These are phyloP conservation scores for Macaranga tanarius DNA, from an alignment of 441 rosid genomes.

Conservation along the genomic window DNA sequence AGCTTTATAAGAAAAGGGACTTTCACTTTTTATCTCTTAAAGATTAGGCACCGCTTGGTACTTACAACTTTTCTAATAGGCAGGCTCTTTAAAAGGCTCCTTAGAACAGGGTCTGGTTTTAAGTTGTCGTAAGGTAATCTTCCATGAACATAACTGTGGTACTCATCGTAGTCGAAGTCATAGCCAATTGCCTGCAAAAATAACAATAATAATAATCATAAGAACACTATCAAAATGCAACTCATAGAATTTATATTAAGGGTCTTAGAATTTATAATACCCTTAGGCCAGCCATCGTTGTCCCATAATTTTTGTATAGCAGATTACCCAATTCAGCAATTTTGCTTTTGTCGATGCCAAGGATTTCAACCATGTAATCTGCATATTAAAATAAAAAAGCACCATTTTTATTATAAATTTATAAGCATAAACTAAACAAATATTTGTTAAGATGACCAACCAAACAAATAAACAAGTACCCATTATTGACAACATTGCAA, in stretches of 20 bases:
- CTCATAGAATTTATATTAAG: conserved; percentile 5
- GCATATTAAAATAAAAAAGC: conserved; percentile 4
- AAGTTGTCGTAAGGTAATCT: conserved; percentile 78
- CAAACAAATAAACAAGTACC: background rate
- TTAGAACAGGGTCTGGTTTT: conserved; percentile 77
- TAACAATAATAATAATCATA: too few relatives aligned
- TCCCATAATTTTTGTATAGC: conserved; percentile 84
- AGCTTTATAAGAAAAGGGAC: background rate
- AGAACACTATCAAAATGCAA: conserved; percentile 1
- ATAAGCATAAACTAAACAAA: background rate
- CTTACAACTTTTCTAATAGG: conserved; percentile 83
- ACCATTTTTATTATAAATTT: background rate
- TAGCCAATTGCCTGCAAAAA: conserved; percentile 76
- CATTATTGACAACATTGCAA: background rate
- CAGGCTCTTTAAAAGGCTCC: conserved; percentile 64
- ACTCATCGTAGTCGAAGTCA: conserved; percentile 86
- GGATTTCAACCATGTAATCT: conserved; percentile 82
- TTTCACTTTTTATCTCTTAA: background rate
- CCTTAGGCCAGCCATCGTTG: conserved; percentile 98
- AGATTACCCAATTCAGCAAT: conserved; percentile 60
- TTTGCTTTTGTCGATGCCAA: conserved; percentile 62
- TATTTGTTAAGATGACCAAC: background rate
- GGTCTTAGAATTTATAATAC: too few relatives aligned
- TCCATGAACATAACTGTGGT: conserved; percentile 88
- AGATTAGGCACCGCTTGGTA: background rate